Conservation (phyloP, 2,329 filamentous ascomycete genomes). For the Epichloe gansuensis region DNA sequence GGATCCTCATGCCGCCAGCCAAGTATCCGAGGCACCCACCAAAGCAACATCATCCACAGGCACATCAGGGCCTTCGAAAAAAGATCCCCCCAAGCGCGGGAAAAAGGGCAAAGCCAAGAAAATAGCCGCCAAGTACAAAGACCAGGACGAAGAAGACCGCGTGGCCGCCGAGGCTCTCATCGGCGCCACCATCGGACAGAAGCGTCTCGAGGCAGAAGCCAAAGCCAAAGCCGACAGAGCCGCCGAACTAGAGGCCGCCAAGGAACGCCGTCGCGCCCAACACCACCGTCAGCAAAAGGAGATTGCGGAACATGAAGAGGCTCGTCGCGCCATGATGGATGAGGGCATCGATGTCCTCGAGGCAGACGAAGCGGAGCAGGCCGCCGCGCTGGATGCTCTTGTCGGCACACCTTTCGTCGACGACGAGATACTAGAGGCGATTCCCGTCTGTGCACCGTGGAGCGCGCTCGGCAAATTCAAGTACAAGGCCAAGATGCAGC, state of each 20-base stretch:
- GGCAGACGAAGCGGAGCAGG: slow-evolving; percentile 42
- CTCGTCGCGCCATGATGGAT: slow-evolving; percentile 45
- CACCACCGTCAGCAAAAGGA: slow-evolving; percentile 65
- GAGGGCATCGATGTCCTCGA: slow-evolving; percentile 47
- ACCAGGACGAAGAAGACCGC: slow-evolving; percentile 92
- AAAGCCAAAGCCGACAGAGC: slow-evolving; percentile 55
- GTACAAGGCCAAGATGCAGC: slow-evolving; percentile 92
- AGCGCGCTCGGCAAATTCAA: slow-evolving; percentile 57
- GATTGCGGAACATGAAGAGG: slow-evolving; percentile 64
- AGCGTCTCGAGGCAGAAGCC: slow-evolving; percentile 56
- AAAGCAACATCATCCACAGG: neutral
- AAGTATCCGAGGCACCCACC: slow-evolving; percentile 10
- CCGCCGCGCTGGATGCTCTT: slow-evolving; percentile 52
- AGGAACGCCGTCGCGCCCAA: slow-evolving; percentile 64
- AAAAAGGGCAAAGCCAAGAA: slow-evolving; percentile 79
- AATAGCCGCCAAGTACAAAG: slow-evolving; percentile 74
- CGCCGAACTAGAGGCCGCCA: slow-evolving; percentile 54
- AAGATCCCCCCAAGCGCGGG: slow-evolving; percentile 46
- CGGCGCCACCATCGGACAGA: slow-evolving; percentile 56
- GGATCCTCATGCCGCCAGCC: slow-evolving; percentile 2
- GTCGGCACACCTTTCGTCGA: slow-evolving; percentile 66
- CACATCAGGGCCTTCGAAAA: slow-evolving; percentile 22
- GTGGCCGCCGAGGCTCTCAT: slow-evolving; percentile 72
- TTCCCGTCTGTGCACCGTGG: slow-evolving; percentile 55
- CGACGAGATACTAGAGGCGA: slow-evolving; percentile 64